phyloP scores from a whole-genome alignment of 2,329 filamentous ascomycete species.

The Neophaeococcomyces aloes region DNA sequence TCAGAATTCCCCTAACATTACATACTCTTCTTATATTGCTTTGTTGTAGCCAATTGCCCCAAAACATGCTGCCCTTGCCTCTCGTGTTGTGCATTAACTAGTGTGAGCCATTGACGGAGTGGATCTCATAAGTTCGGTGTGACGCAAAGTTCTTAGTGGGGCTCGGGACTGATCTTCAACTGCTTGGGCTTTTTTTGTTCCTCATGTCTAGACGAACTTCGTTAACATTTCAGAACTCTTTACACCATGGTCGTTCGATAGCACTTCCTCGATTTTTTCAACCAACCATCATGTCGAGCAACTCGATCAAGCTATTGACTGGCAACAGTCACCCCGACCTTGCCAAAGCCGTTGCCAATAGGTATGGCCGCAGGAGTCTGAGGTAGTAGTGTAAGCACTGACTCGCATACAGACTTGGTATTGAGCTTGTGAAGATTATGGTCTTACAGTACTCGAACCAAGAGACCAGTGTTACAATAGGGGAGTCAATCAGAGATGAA shows the following conservation, averaged over 20 bases:
- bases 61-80: too few species aligned
- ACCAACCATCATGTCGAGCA: constrained; percentile 49
- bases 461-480: constrained; percentile 64
- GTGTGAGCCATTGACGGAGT: too few species aligned
- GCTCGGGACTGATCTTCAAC: too few species aligned
- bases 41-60: too few species aligned
- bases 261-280: constrained; percentile 8
- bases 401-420: constrained; percentile 43
- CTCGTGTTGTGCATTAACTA: too few species aligned
- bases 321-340: constrained; percentile 66
- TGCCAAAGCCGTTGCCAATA: constrained; percentile 57
- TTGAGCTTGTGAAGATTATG: constrained; percentile 58
- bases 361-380: constrained; percentile 37
- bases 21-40: too few species aligned
- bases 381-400: constrained; percentile 6
- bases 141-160: constrained; percentile 2
- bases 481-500: constrained; percentile 92
- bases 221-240: constrained; percentile 11
- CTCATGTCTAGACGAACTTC: constrained; percentile 1
- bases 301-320: constrained; percentile 60
- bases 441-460: constrained; percentile 59
- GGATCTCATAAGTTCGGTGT: too few species aligned
- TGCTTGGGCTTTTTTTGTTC: too few species aligned
- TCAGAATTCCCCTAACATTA: background rate
- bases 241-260: constrained; percentile 17